phyloP scores from a whole-genome alignment of 352 stramenopile species.

The Phytophthora foliorum region DNA sequence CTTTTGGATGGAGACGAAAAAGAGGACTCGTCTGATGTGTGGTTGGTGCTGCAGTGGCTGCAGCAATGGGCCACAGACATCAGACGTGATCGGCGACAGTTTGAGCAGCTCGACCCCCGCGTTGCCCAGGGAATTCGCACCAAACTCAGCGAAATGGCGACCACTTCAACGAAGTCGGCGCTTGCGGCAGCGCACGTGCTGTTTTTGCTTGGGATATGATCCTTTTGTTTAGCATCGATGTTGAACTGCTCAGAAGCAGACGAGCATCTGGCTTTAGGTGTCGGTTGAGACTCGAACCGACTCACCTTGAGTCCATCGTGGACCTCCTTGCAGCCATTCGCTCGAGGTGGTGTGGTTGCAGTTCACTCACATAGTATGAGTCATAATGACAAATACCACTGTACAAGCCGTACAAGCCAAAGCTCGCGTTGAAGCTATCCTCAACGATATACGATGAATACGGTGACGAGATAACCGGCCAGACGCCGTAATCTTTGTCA shows the following conservation, averaged over 20 bases:
- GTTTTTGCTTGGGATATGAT: slow-evolving; percentile 40
- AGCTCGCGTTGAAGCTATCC: background rate
- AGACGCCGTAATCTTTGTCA: background rate
- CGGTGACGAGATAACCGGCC: background rate
- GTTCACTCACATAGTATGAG: no score
- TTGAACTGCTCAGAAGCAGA: background rate
- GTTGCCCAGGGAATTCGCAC: slow-evolving; percentile 45
- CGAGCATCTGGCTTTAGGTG: background rate
- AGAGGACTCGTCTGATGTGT: slow-evolving; percentile 30
- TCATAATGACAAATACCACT: background rate
- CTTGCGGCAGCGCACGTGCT: slow-evolving; percentile 54
- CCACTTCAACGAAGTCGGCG: slow-evolving; percentile 37
- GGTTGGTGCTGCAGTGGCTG: slow-evolving; percentile 67
- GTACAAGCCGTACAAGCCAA: background rate
- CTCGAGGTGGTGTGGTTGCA: slow-evolving; percentile 3
- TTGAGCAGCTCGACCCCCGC: slow-evolving; percentile 49
- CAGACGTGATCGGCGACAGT: slow-evolving; percentile 16
- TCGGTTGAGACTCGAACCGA: no score
- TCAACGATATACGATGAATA: background rate
- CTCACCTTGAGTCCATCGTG: no score
- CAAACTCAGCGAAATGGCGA: slow-evolving; percentile 41
- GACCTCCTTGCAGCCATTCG: background rate
- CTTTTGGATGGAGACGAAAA: slow-evolving; percentile 42
- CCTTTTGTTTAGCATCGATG: background rate
- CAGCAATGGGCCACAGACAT: slow-evolving; percentile 29